Evolutionary conservation across 805 yeast genomes (phyloP).

Genomic region (Metschnikowia santaceciliae): DNA sequence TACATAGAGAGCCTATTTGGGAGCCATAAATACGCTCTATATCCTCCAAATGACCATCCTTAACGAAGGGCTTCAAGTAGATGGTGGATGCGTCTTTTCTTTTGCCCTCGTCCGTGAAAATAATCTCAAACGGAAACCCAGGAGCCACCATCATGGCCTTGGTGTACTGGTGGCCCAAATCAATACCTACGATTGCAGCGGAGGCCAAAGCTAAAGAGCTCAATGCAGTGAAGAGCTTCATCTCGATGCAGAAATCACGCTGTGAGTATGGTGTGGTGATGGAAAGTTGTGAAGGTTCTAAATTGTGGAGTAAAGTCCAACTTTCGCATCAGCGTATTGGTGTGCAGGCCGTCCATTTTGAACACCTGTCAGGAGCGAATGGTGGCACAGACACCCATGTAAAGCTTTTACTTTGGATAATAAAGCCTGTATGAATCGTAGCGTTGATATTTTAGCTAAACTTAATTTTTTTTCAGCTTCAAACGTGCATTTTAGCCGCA

Average conservation of each 20-base stretch:
- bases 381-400: too few species aligned
- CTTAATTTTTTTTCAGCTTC: background rate
- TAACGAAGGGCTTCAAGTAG: conserved; percentile 46
- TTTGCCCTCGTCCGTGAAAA: conserved; percentile 85
- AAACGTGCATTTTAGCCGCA: background rate
- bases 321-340: background rate
- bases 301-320: conserved; percentile 2
- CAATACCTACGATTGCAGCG: conserved; percentile 81
- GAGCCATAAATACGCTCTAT: conserved; percentile 77
- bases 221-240: conserved; percentile 14
- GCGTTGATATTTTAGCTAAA: background rate
- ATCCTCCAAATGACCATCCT: conserved; percentile 32
- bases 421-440: background rate
- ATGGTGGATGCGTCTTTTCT: conserved; percentile 84
- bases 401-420: background rate
- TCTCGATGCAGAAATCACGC: conserved; percentile 3
- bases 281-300: background rate
- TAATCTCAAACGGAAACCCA: conserved; percentile 80
- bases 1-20: conserved; percentile 61
- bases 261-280: background rate
- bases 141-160: conserved; percentile 91
- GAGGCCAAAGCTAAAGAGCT: conserved; percentile 16
- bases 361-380: conserved; percentile 4
- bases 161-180: conserved; percentile 81
- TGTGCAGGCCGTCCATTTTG: background rate